phyloP scores from a whole-genome alignment of 768 basidiomycete species.

The Lactarius tabidus region DNA sequence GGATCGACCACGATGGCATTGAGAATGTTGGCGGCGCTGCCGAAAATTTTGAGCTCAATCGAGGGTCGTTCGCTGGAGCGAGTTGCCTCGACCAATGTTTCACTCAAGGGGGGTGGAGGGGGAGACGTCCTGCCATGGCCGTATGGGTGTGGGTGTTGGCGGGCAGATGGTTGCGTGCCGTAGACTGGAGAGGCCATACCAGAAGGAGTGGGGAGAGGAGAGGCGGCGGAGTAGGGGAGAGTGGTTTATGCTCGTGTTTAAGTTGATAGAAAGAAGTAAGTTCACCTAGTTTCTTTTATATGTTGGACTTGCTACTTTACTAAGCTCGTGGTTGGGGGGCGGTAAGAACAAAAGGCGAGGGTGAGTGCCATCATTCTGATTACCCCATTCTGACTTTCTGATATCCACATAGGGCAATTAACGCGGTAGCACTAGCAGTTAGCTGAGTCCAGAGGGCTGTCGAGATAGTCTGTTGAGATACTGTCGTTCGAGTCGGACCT shows the following conservation, averaged over 20 bases:
- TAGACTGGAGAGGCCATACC: slow-evolving; percentile 5
- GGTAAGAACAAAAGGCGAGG: background rate
- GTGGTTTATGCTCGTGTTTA: no score
- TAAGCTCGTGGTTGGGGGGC: no score
- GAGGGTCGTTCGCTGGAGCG: slow-evolving; percentile 2
- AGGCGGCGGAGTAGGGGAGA: no score
- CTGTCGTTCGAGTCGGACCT: background rate
- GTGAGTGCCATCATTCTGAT: background rate
- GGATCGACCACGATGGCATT: slow-evolving; percentile 4
- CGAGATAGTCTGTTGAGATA: background rate
- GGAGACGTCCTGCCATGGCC: background rate
- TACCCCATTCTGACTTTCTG: background rate
- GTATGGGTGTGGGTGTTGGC: slow-evolving; percentile 7
- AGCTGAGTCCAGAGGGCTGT: background rate
- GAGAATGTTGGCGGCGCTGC: slow-evolving; percentile 2
- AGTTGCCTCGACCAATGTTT: slow-evolving; percentile 3
- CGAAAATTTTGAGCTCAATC: slow-evolving; percentile 12
- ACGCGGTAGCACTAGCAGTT: background rate
- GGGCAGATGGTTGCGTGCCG: slow-evolving; percentile 11
- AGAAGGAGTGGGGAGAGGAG: background rate
- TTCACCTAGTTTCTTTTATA: slow-evolving; percentile 8
- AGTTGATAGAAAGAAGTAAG: no score
- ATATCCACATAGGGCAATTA: background rate
- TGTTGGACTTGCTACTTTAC: background rate
- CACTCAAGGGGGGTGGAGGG: background rate